A percentile compares a stretch with the other conserved stretches of the same genome.
Conservation (phyloP, 495 filamentous ascomycete genomes). For the Hypoxylon intermedium region DNA sequence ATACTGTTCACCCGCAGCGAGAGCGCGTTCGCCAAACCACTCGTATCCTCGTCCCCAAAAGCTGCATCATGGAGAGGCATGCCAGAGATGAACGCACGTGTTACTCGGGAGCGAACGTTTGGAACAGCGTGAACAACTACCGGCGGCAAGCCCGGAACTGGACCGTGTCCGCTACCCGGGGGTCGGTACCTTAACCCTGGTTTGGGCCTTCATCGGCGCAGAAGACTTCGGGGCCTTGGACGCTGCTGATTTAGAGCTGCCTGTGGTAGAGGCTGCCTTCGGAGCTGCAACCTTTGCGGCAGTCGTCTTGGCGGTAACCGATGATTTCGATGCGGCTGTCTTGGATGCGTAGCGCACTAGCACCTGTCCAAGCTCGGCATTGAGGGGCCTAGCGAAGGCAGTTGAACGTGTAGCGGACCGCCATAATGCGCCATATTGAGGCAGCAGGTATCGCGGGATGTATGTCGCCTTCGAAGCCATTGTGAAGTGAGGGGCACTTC, state of each 20-base stretch:
- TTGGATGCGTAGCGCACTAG: constrained; percentile 47
- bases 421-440: constrained; percentile 58
- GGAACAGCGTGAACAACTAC: too few relatives aligned
- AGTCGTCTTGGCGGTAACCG: constrained; percentile 4
- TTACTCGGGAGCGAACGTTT: too few relatives aligned
- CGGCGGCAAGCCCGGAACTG: too few relatives aligned
- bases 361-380: constrained; percentile 34
- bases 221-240: constrained; percentile 40
- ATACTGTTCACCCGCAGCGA: too few relatives aligned
- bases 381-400: constrained; percentile 32
- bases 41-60: too few relatives aligned
- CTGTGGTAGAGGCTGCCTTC: constrained; percentile 20
- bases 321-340: constrained; percentile 29
- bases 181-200: constrained; percentile 28
- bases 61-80: too few relatives aligned
- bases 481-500: constrained; percentile 15
- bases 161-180: too few relatives aligned
- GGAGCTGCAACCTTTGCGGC: constrained; percentile 21
- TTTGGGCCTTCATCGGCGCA: constrained; percentile 46
- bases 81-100: too few relatives aligned
- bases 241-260: constrained; percentile 14
- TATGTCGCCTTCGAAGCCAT: constrained; percentile 50
- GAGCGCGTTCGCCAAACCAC: too few relatives aligned
- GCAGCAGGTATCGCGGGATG: constrained; percentile 63
- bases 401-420: constrained; percentile 36